Conservation (phyloP, 768 basidiomycete genomes). For the Fomitopsis serialis region DNA sequence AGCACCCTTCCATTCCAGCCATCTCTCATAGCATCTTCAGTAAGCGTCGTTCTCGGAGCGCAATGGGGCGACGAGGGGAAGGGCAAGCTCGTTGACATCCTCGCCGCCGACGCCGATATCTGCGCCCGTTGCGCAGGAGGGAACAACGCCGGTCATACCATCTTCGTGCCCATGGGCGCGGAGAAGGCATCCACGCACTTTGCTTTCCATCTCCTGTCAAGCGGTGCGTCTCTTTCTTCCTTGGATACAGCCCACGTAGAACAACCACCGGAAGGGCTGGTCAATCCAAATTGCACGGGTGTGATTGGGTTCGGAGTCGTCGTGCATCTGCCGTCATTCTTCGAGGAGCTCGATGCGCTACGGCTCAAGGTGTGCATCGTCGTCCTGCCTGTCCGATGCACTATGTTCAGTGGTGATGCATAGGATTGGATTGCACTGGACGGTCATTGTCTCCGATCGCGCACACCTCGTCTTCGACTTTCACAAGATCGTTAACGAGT, state of each 20-base stretch:
- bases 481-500: slow-evolving; percentile 98
- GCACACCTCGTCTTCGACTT: slow-evolving; percentile 98
- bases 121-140: slow-evolving; percentile 97
- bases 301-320: slow-evolving; percentile 96
- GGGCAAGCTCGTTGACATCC: slow-evolving; percentile 95
- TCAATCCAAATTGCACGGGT: slow-evolving; percentile 81
- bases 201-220: slow-evolving; percentile 93
- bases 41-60: slow-evolving; percentile 76
- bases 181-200: slow-evolving; percentile 76
- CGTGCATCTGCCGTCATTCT: slow-evolving; percentile 92
- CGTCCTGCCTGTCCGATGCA: too few species aligned
- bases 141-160: slow-evolving; percentile 98
- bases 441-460: slow-evolving; percentile 89
- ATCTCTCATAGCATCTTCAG: slow-evolving; percentile 18
- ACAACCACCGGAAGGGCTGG: slow-evolving; percentile 42
- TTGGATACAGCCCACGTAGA: too few species aligned
- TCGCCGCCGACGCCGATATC: slow-evolving; percentile 83
- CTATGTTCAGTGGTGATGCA: neutral
- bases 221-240: slow-evolving; percentile 48
- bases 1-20: neutral
- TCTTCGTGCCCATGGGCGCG: slow-evolving; percentile 72
- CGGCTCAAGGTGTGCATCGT: slow-evolving; percentile 30
- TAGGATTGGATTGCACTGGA: slow-evolving; percentile 69
- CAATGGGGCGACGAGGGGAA: slow-evolving; percentile 96
- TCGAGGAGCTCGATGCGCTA: slow-evolving; percentile 84